Evolutionary conservation across 164 flowering plant genomes (phyloP).

Genomic region (Tetracentron sinense): DNA sequence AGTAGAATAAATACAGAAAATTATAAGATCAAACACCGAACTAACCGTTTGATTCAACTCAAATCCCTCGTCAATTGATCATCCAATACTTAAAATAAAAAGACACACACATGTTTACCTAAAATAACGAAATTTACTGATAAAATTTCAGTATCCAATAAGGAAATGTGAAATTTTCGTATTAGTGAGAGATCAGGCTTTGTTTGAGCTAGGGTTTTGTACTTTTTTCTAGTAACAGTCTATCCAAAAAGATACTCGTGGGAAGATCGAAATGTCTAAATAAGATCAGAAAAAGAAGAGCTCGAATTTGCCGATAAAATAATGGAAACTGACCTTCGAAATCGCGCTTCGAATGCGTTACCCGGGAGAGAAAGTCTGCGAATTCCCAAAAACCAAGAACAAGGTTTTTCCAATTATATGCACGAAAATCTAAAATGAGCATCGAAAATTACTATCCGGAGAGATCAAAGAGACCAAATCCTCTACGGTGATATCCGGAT

Average conservation of each 20-base stretch:
- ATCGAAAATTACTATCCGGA: too few relatives aligned
- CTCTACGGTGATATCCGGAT: too few relatives aligned
- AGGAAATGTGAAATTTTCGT: background rate
- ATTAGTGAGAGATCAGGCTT: background rate
- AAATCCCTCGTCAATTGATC: background rate
- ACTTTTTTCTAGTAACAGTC: too few relatives aligned
- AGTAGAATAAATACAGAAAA: background rate
- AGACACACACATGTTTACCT: too few relatives aligned
- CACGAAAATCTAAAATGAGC: too few relatives aligned
- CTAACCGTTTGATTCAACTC: background rate
- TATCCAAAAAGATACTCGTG: too few relatives aligned
- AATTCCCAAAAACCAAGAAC: too few relatives aligned
- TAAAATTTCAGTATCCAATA: background rate
- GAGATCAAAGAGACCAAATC: too few relatives aligned
- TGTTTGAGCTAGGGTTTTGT: background rate
- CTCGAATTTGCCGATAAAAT: background rate
- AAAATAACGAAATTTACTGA: background rate
- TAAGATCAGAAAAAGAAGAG: background rate
- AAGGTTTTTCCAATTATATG: too few relatives aligned
- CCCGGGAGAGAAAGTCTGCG: too few relatives aligned
- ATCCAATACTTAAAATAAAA: too few relatives aligned
- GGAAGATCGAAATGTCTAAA: background rate
- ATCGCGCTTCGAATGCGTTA: background rate
- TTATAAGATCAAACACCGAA: background rate
- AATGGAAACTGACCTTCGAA: constrained; percentile 6